These are phyloP conservation scores for Pichia sporocuriosa DNA, from an alignment of 805 yeast species.

Conservation along the genomic window DNA sequence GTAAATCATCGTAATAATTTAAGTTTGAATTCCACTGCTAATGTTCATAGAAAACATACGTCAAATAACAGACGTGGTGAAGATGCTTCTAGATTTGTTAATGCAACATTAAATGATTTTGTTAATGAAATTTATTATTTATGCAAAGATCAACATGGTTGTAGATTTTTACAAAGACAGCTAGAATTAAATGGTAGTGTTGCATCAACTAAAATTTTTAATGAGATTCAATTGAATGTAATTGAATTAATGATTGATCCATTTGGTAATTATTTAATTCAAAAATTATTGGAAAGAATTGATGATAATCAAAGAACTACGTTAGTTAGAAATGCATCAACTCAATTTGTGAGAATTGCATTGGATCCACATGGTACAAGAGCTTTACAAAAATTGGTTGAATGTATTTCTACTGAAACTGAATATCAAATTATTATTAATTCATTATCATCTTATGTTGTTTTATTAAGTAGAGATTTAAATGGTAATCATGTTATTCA, in stretches of 20 bases:
- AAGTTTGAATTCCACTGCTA: conserved; percentile 27
- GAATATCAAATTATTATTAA: conserved; percentile 51
- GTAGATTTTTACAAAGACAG: conserved; percentile 85
- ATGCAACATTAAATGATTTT: conserved; percentile 63
- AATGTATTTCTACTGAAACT: conserved; percentile 62
- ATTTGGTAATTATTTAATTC: conserved; percentile 94
- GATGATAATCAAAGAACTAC: conserved; percentile 60
- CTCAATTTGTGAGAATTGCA: conserved; percentile 72
- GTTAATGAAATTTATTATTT: conserved; percentile 67
- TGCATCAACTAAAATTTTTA: conserved; percentile 70
- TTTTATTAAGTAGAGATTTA: conserved; percentile 73
- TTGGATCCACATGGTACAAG: conserved; percentile 94
- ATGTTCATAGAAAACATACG: conserved; percentile 30
- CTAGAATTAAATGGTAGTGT: conserved; percentile 56
- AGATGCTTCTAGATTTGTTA: conserved; percentile 63
- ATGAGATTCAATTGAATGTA: conserved; percentile 69
- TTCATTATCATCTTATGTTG: conserved; percentile 53
- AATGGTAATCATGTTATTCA: conserved; percentile 97
- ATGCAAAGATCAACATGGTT: conserved; percentile 95
- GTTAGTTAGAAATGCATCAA: conserved; percentile 64
- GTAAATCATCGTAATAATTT: conserved; percentile 12
- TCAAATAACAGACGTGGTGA: conserved; percentile 41
- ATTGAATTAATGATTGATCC: conserved; percentile 92
- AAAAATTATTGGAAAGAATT: conserved; percentile 78
- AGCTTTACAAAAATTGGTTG: conserved; percentile 88